Evolutionary conservation across 1,284 basidiomycete species (phyloP), one percentile per base, ranked within the genome.

Genomic region (Tilletia horrida): DNA sequence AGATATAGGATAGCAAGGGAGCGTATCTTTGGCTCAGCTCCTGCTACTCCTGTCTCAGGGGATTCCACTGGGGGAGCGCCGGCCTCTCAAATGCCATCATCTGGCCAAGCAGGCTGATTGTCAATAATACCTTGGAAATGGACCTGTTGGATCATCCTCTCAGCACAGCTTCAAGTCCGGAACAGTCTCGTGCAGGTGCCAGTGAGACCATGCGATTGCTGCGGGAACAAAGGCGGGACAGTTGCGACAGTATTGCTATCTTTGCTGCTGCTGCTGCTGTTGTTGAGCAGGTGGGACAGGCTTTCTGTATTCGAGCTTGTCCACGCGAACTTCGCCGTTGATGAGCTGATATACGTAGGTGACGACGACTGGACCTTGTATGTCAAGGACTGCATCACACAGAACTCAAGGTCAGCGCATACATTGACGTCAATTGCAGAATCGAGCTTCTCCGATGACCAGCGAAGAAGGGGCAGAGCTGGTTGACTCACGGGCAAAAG

Each of bases 291-390:
- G 31, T 3, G 55, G 55, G 27, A 59, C 35, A 16, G 55, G 55
- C 55, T 59, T 59, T 16, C 55, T 25, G 62, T 80, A 81, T 62
- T 81, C 80, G 65, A 80, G 76, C 72, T 81, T 81, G 52, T 81
- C 80, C 25, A 81, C 80, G 64, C 80, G 81, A 61, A 81, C 80
- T 18, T 81, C 79, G 23, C 73, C 77, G 42, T 79, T 72, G 63
- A 81, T 78, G 40, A 81, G 76, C 66, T 81, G 80, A 63, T 81
- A 81, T 42, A 81, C 76, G 57, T 81, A 81, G 2, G 79, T 78
- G 21, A 81, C 77, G 1, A 81, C 79, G 4, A 74, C 72, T 0
- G 78, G 66, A 8, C 80, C 80, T 66, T 81, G 80, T 42, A 81
- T 79, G 68, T 81, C 80, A 7, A 81, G 72, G 45, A 81, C 74